Evolutionary conservation across 73 alveolate genomes (phyloP).

Genomic region (Paramecium sonneborni): DNA sequence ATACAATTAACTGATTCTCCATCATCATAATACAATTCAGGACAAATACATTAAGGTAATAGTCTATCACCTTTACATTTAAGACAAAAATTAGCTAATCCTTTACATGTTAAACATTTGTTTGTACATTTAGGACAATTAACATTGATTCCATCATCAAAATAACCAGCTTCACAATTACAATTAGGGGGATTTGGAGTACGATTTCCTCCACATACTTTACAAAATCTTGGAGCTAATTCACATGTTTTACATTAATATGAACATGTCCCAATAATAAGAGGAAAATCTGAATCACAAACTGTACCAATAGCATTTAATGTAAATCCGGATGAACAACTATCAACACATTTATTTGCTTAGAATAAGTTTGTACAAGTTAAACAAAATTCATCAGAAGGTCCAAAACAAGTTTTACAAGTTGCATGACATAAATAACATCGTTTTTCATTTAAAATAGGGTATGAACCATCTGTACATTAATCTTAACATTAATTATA

Average conservation of each 20-base stretch:
- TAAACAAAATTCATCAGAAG: not conserved
- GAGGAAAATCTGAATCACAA: not conserved
- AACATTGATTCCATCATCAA: not conserved
- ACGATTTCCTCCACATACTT: not conserved
- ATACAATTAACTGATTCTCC: not conserved
- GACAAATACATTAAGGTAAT: not conserved
- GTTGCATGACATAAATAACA: constrained; percentile 5
- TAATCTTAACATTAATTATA: not conserved
- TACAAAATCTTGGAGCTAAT: not conserved
- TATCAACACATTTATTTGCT: not conserved
- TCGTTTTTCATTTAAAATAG: not conserved
- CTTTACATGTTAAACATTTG: constrained; percentile 8
- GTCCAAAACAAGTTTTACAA: constrained; percentile 34
- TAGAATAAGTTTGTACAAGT: not conserved
- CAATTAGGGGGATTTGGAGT: not conserved
- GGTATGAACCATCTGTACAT: not conserved
- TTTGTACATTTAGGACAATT: not conserved
- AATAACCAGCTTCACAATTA: constrained; percentile 17
- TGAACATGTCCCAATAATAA: not conserved
- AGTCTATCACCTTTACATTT: constrained; percentile 20
- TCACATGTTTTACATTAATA: not conserved
- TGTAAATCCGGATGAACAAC: not conserved
- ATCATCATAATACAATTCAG: constrained; percentile 10
- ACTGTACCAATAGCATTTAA: not conserved
- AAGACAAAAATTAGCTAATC: not conserved